Evolutionary conservation across 2,329 filamentous ascomycete genomes (phyloP).

Genomic region (Cercospora brassicicola): DNA sequence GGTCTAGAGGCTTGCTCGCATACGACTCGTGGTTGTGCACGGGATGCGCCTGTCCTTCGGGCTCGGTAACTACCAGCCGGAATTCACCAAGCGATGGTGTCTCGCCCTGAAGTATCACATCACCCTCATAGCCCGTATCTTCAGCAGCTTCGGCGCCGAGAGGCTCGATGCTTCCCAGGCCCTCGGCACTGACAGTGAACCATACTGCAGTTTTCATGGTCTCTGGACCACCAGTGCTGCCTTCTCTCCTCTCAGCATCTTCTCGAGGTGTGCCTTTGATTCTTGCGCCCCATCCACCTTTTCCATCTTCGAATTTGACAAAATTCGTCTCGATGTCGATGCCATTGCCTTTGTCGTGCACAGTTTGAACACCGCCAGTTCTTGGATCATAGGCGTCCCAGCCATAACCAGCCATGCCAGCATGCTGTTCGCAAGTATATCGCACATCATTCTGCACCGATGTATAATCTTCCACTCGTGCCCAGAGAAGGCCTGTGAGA

Average conservation of each 20-base stretch:
- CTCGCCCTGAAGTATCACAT: constrained; percentile 69
- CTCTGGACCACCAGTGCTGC: constrained; percentile 27
- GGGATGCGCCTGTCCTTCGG: constrained; percentile 63
- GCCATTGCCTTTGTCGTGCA: constrained; percentile 84
- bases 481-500: constrained; percentile 84
- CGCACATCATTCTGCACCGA: constrained; percentile 77
- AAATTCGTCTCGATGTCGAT: constrained; percentile 92
- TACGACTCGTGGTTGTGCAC: constrained; percentile 62
- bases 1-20: constrained; percentile 68
- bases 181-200: constrained; percentile 82
- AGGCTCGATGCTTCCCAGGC: constrained; percentile 65
- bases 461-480: constrained; percentile 74
- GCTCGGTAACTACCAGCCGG: constrained; percentile 72
- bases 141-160: constrained; percentile 55
- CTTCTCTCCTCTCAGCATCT: constrained; percentile 54
- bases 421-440: constrained; percentile 93
- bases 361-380: constrained; percentile 81
- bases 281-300: constrained; percentile 76
- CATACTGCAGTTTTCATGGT: constrained; percentile 74
- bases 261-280: constrained; percentile 78
- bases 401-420: constrained; percentile 90
- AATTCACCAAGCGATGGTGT: constrained; percentile 76
- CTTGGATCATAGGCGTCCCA: constrained; percentile 97
- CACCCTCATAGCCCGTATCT: constrained; percentile 59
- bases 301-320: constrained; percentile 84